These are phyloP conservation scores for Rhodotorula babjevae DNA, from an alignment of 768 basidiomycete species.

Conservation along the genomic window DNA sequence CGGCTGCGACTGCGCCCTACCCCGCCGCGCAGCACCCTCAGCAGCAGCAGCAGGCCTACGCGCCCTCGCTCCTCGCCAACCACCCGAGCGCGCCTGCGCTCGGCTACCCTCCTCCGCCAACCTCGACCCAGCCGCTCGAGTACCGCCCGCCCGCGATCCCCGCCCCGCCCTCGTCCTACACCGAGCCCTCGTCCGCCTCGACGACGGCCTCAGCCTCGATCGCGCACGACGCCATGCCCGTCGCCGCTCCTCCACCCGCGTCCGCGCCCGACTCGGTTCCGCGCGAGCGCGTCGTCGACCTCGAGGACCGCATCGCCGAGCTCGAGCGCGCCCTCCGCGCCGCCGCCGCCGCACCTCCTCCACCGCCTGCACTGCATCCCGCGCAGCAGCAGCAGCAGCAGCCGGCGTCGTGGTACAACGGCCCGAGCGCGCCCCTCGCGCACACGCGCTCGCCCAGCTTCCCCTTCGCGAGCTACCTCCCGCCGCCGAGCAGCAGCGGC, in stretches of 20 bases:
- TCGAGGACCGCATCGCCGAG: constrained; percentile 4
- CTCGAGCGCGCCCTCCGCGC: constrained; percentile 10
- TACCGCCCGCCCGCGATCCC: too few relatives aligned
- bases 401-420: not conserved
- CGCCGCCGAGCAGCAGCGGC: not conserved
- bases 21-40: not conserved
- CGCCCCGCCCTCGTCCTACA: too few relatives aligned
- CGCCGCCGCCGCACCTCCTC: not conserved
- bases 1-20: not conserved
- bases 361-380: not conserved
- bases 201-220: too few relatives aligned
- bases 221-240: too few relatives aligned
- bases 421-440: not conserved
- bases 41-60: not conserved
- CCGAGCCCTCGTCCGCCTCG: too few relatives aligned
- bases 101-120: too few relatives aligned
- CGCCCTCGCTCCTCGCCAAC: too few relatives aligned
- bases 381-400: not conserved
- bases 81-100: too few relatives aligned
- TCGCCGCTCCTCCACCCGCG: not conserved
- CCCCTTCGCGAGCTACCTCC: constrained; percentile 8
- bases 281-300: not conserved
- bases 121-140: too few relatives aligned
- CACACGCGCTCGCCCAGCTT: constrained; percentile 19
- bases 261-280: not conserved